Evolutionary conservation across 257 asterid genomes (phyloP).

Genomic region (Ligustrum vulgare): DNA sequence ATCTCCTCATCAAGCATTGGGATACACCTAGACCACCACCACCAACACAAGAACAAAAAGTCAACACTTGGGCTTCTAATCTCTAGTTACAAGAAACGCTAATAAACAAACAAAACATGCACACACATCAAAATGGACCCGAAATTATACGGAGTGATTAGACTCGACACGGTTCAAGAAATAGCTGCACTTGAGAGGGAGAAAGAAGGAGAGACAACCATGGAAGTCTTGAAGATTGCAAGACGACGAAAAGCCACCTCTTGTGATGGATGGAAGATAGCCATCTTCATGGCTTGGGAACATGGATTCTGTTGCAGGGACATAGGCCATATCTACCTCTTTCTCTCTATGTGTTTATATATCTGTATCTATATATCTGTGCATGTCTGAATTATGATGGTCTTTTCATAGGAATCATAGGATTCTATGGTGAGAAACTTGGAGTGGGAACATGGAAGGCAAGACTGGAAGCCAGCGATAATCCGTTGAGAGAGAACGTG

Average conservation of each 20-base stretch:
- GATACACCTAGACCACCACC: conserved; percentile 39
- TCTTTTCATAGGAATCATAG: neutral
- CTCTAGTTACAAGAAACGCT: neutral
- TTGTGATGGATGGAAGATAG: conserved; percentile 24
- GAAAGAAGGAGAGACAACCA: conserved; percentile 24
- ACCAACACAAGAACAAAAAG: neutral
- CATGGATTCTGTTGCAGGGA: conserved; percentile 34
- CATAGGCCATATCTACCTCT: conserved; percentile 26
- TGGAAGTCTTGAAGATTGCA: conserved; percentile 41
- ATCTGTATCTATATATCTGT: neutral
- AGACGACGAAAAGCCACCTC: conserved; percentile 21
- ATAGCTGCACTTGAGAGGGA: neutral
- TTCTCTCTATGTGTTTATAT: neutral
- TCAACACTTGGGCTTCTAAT: neutral
- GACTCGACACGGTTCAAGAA: neutral
- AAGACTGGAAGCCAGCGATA: conserved; percentile 51
- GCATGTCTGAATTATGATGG: conserved; percentile 3
- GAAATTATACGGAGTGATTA: neutral
- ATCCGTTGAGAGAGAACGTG: conserved; percentile 35
- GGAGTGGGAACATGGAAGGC: conserved; percentile 40
- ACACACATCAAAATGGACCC: neutral
- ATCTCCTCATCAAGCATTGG: conserved; percentile 61
- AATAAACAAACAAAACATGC: neutral
- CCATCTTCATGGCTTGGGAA: conserved; percentile 34
- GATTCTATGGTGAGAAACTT: conserved; percentile 11